Percentiles rank a stretch among this genome's conserved stretches.
Conservation (phyloP, 106 monocot genomes). For the Phalaenopsis aphrodite region DNA sequence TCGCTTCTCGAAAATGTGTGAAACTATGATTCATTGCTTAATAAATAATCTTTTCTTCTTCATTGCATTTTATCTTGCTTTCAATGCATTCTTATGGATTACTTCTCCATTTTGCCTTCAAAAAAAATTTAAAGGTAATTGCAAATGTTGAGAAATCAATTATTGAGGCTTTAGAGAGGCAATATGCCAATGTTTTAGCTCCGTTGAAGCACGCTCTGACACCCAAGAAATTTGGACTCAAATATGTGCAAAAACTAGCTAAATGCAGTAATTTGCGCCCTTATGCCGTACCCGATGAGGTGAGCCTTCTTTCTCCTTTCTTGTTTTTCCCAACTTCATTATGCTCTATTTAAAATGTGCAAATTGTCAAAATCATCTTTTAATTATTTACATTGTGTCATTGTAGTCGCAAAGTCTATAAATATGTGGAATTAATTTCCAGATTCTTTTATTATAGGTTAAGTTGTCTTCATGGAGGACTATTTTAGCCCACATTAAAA, state of each 20-base stretch:
- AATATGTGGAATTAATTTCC: too few species aligned
- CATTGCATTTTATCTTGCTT: neutral
- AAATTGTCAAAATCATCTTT: too few species aligned
- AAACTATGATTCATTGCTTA: conserved; percentile 10
- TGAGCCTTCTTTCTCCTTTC: conserved; percentile 10
- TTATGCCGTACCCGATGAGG: conserved; percentile 77
- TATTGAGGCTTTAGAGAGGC: conserved; percentile 77
- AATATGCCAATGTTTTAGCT: conserved; percentile 81
- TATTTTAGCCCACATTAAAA: too few species aligned
- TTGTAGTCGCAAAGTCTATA: too few species aligned
- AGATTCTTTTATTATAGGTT: too few species aligned
- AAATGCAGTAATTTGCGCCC: conserved; percentile 55
- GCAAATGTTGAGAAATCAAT: conserved; percentile 94
- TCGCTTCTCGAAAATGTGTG: conserved; percentile 75
- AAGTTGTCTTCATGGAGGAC: too few species aligned
- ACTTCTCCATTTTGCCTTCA: conserved; percentile 10
- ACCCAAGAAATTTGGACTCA: conserved; percentile 95
- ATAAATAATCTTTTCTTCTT: neutral
- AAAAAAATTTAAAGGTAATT: conserved; percentile 55
- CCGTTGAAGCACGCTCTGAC: conserved; percentile 74
- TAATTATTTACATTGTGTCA: too few species aligned
- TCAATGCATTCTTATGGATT: neutral
- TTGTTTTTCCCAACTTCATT: neutral
- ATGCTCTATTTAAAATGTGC: neutral
- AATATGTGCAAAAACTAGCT: conserved; percentile 89